Conservation (phyloP, 148 eudicot species). For the Vaccinium macrocarpon region DNA sequence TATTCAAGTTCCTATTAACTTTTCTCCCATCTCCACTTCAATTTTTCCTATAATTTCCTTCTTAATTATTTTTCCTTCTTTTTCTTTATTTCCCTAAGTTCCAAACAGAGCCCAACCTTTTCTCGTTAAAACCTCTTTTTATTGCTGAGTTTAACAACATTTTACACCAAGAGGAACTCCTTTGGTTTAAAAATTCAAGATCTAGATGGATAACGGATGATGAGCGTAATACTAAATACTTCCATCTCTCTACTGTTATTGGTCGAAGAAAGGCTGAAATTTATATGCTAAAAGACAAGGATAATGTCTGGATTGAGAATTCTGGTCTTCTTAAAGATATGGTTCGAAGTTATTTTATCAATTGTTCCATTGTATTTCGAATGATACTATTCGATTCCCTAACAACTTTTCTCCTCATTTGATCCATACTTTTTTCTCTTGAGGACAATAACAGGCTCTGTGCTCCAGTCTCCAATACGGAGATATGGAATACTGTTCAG, state of each 20-base stretch:
- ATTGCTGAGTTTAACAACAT: no score
- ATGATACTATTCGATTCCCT: no score
- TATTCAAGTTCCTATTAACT: no score
- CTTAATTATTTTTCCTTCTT: no score
- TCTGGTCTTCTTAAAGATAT: background rate
- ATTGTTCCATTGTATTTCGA: background rate
- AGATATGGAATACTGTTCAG: background rate
- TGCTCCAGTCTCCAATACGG: background rate
- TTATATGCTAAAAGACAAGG: background rate
- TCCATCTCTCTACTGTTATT: background rate
- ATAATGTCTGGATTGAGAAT: background rate
- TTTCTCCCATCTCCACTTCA: no score
- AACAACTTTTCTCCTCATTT: no score
- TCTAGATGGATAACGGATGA: no score
- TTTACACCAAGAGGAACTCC: background rate
- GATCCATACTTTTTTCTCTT: no score
- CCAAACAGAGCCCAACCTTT: no score
- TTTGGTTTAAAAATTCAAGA: background rate
- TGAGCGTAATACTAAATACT: background rate
- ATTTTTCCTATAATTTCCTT: no score
- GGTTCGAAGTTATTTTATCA: background rate
- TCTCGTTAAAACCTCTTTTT: no score
- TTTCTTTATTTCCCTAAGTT: no score
- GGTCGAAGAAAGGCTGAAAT: background rate
- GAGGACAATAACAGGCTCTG: background rate